A percentile compares a stretch with the other conserved stretches of the same genome.
phyloP scores from a whole-genome alignment of 2,329 filamentous ascomycete genomes.

The Pseudopithomyces maydicus region DNA sequence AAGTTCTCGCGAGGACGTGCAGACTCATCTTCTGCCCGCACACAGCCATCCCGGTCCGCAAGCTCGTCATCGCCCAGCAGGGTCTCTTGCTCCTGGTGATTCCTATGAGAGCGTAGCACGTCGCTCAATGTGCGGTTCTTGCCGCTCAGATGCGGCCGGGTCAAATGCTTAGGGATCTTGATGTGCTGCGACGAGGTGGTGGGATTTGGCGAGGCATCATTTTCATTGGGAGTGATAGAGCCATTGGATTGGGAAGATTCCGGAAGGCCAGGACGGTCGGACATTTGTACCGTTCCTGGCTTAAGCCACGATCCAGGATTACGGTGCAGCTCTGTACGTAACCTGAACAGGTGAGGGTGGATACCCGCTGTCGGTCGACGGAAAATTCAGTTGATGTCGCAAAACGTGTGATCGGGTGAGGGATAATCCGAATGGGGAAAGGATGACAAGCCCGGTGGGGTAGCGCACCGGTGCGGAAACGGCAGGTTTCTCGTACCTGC shows the following conservation, averaged over 20 bases:
- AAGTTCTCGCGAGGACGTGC: slow-evolving; percentile 46
- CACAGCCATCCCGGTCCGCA: slow-evolving; percentile 54
- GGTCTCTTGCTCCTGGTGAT: slow-evolving; percentile 55
- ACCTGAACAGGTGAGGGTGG: slow-evolving; percentile 1
- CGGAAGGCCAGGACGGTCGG: slow-evolving; percentile 3
- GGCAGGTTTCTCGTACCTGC: not conserved
- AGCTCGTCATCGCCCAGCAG: slow-evolving; percentile 51
- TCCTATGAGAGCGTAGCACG: slow-evolving; percentile 46
- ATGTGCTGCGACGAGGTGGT: slow-evolving; percentile 27
- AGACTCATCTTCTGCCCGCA: slow-evolving; percentile 42
- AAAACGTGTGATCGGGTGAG: not conserved
- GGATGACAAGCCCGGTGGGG: not conserved
- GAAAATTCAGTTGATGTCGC: not conserved
- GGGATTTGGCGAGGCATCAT: slow-evolving; percentile 27
- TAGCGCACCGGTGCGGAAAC: not conserved
- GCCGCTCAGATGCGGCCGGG: slow-evolving; percentile 37
- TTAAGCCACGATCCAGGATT: not conserved
- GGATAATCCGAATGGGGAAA: not conserved
- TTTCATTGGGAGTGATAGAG: slow-evolving; percentile 22
- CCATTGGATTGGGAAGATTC: slow-evolving; percentile 1
- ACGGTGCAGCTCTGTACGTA: not conserved
- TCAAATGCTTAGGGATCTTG: slow-evolving; percentile 37
- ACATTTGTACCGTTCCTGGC: slow-evolving; percentile 8
- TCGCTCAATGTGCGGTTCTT: slow-evolving; percentile 43
- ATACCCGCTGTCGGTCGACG: not conserved